phyloP scores from a whole-genome alignment of 169 alveolate species.

The Cystoisospora suis region DNA sequence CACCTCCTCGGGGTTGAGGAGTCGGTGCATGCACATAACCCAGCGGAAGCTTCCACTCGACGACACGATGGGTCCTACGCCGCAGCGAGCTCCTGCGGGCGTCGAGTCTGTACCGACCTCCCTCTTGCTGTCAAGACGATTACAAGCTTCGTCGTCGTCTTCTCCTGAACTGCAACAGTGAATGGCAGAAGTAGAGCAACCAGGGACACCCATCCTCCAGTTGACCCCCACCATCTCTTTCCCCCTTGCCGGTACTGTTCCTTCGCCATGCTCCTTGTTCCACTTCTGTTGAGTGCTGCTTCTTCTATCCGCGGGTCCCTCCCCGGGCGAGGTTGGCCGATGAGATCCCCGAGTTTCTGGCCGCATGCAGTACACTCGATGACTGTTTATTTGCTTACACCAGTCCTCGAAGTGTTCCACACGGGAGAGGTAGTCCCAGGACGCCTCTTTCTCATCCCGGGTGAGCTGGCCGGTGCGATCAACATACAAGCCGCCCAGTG shows the following conservation, averaged over 20 bases:
- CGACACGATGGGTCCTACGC: background rate
- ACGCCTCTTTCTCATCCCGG: background rate
- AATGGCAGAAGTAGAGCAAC: background rate
- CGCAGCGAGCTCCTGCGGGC: background rate
- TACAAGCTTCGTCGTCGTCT: background rate
- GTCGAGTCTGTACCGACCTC: background rate
- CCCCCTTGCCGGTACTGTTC: background rate
- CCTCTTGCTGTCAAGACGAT: background rate
- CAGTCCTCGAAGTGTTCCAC: background rate
- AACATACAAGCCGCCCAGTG: background rate
- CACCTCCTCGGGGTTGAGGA: background rate
- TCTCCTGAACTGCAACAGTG: background rate
- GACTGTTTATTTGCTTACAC: background rate
- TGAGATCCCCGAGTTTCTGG: background rate
- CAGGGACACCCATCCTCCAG: background rate
- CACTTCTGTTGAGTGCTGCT: background rate
- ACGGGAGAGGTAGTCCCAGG: constrained; percentile 16
- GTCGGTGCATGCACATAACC: background rate
- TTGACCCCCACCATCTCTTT: background rate
- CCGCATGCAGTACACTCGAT: background rate
- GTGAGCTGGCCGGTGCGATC: background rate
- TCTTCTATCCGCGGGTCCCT: background rate
- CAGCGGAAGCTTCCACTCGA: background rate
- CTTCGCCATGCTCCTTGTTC: background rate
- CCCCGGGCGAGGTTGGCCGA: background rate